Evolutionary conservation across 306 rosid genomes (phyloP), one percentile per base, ranked within the genome.

Genomic region (Senna siamea): DNA sequence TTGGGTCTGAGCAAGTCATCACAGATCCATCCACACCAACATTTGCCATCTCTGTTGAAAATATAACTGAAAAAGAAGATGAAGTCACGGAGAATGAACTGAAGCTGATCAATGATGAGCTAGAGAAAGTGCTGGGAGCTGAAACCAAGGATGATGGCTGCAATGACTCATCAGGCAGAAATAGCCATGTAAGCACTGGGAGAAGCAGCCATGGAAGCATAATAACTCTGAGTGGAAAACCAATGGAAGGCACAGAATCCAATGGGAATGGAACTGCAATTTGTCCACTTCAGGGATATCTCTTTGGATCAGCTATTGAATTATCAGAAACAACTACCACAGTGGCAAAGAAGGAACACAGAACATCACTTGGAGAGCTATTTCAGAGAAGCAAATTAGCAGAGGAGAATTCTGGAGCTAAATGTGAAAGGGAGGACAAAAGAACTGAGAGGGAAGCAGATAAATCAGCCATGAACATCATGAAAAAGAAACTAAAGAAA

Each of bases 151-250:
- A 88, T 43, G 96, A 88, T 17, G 82, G 73, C 4, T 84, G 89
- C 81, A 80, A 75, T 50, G 91, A 82, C n/a, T 92, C 98, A 8
- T 94, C 97, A 3, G 87, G 95, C 17, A 87, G 98, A 64, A 91
- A 85, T 66, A 89, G 97, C 84, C 89, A 88, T 35, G 97, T 88
- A 6, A 94, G 99, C 84, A 81, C 83, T 23, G 99, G 97, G 48
- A 79, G 97, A 78, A 91, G 86, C 35, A 91, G 98, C 79, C 96
- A 94, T 62, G 92, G 84, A 2, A 93, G 98, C 92, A 82, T 83
- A 59, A 85, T 88, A 67, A 88, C 97, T 23, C 91, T 94, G 1
- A 84, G 86, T 77, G 97, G 94, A 50, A 92, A 94, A 80, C 84
- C 92, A 56, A 66, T 81, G 14, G 96, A 89, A 70, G 89, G 82